Conservation (phyloP, 768 basidiomycete genomes). For the Hemileccinum impolitum region DNA sequence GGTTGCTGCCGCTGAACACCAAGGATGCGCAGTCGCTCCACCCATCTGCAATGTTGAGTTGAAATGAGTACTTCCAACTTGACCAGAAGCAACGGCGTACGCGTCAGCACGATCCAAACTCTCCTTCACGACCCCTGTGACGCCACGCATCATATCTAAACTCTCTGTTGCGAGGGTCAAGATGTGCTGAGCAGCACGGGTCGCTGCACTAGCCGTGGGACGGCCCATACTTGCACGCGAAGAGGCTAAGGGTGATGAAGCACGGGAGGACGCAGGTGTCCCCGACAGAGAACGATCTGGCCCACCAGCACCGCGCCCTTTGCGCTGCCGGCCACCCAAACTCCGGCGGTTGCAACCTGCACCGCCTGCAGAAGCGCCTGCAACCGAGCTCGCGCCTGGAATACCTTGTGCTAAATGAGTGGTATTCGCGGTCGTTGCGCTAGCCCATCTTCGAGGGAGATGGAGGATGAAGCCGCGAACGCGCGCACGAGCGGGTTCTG, state of each 20-base stretch:
- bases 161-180: conserved; percentile 86
- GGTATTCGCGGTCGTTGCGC: conserved; percentile 29
- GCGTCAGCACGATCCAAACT: conserved; percentile 85
- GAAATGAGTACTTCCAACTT: conserved; percentile 2
- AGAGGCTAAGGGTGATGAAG: conserved; percentile 32
- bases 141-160: conserved; percentile 87
- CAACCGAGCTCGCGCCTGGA: conserved; percentile 36
- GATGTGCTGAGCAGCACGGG: conserved; percentile 75
- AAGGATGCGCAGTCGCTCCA: conserved; percentile 73
- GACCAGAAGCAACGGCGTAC: conserved; percentile 40
- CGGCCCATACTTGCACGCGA: conserved; percentile 19
- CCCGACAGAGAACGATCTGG: conserved; percentile 29
- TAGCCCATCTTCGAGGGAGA: conserved; percentile 81
- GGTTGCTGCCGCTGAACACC: conserved; percentile 61
- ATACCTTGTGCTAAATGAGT: conserved; percentile 25
- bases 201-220: conserved; percentile 52
- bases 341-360: conserved; percentile 16
- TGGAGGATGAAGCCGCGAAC: conserved; percentile 76
- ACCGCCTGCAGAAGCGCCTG: conserved; percentile 28
- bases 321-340: conserved; percentile 22
- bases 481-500: conserved; percentile 73
- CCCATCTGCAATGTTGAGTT: conserved; percentile 53
- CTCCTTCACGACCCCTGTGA: conserved; percentile 85
- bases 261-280: conserved; percentile 35
- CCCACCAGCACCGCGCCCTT: conserved; percentile 39